Base-by-base conservation (phyloP, 2,329 filamentous ascomycete species). In the Ophiostoma triangulosporum region DNA sequence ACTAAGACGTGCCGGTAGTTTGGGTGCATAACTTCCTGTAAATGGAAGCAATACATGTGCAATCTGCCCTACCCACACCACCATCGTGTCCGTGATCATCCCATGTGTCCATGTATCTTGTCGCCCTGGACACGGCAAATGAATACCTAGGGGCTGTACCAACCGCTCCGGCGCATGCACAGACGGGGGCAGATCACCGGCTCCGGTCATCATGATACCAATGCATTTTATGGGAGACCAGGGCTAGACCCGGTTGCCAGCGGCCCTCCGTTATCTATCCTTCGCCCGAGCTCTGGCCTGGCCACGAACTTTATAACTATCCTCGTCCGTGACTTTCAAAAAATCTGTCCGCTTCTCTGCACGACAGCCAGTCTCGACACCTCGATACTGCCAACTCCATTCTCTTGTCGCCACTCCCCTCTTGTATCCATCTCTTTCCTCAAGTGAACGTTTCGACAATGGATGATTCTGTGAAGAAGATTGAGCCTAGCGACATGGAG, bases 201-300 rank as follows among this genome's bases (percentile, higher is more conserved):
- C 43, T 46, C 43, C 43, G 43, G 43, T 46, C 43, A 27, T 24
- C 22, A 46, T 46, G 43, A 29, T 24, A 46, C n/a, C 43, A 46
- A 29, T 46, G 43, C n/a, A 7, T 46, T 46, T 27, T 46, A 46
- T 46, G 14, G 24, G 15, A 46, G 27, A 29, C 24, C 26, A 29
- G 24, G 43, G 43, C 43, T 46, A 46, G 43, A 46, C 43, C 43
- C 43, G 43, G 43, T 29, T 46, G 43, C 26, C 43, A 46, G 24
- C 43, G 43, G 43, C 43, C 24, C 43, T 46, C 43, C 24, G 43
- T 46, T 46, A 46, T 46, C 43, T 29, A 46, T 14, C 26, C 43
- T 14, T 46, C 27, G 43, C 43, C 43, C 15, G 26, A 46, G 24
- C 43, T 46, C 24, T 29, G n/a, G n/a, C n/a, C 15, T 46, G 15